Conservation (phyloP, 2,329 filamentous ascomycete species). For the Clonostachys rosea region DNA sequence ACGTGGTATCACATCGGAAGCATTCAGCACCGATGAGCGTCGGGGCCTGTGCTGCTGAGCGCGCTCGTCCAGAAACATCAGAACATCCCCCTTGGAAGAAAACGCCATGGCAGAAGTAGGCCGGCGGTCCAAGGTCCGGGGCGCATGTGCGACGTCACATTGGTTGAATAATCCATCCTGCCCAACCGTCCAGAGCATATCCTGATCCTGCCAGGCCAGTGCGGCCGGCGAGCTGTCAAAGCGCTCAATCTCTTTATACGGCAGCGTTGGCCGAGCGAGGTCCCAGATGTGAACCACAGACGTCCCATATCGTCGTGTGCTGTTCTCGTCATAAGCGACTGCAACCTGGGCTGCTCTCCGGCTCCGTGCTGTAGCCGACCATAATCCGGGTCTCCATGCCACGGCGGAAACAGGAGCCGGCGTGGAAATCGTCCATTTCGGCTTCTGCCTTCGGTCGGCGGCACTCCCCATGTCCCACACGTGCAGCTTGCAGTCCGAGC, state of each 20-base stretch:
- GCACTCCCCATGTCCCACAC: slow-evolving; percentile 61
- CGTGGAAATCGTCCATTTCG: slow-evolving; percentile 56
- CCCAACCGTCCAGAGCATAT: slow-evolving; percentile 63
- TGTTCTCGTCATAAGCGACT: slow-evolving; percentile 55
- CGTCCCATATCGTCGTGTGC: slow-evolving; percentile 48
- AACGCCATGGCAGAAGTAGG: slow-evolving; percentile 58
- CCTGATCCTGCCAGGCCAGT: slow-evolving; percentile 60
- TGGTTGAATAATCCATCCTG: slow-evolving; percentile 59
- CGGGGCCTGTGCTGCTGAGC: slow-evolving; percentile 35
- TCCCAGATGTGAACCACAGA: slow-evolving; percentile 64
- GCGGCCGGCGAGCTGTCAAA: slow-evolving; percentile 54
- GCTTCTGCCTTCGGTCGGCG: slow-evolving; percentile 60
- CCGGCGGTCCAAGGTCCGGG: slow-evolving; percentile 57
- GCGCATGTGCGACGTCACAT: slow-evolving; percentile 60
- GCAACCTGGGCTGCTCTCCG: slow-evolving; percentile 57
- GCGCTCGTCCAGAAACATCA: slow-evolving; percentile 60
- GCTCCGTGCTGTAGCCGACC: slow-evolving; percentile 59
- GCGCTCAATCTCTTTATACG: slow-evolving; percentile 60
- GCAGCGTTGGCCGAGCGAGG: slow-evolving; percentile 61
- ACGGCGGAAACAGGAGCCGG: slow-evolving; percentile 56
- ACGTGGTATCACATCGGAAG: slow-evolving; percentile 43
- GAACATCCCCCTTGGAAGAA: slow-evolving; percentile 52
- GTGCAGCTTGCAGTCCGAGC: slow-evolving; percentile 55
- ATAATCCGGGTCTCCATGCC: slow-evolving; percentile 60
- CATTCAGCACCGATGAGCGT: slow-evolving; percentile 19